phyloP scores from a whole-genome alignment of 345 rosid species.

The Psidium friedrichsthalianum region DNA sequence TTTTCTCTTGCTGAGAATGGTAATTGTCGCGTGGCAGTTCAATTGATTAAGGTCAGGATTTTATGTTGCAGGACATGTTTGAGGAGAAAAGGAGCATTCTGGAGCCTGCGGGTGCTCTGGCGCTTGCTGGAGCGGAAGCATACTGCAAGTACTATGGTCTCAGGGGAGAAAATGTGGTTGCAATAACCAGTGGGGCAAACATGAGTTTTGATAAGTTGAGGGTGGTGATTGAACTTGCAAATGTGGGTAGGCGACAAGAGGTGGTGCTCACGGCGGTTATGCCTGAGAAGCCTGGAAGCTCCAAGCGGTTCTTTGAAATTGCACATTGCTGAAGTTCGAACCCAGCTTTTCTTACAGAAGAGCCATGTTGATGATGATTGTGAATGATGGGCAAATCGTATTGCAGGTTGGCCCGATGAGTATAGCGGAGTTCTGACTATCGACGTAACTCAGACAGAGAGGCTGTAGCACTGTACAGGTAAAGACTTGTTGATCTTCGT shows the following conservation, averaged over 20 bases:
- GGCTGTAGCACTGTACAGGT: constrained; percentile 90
- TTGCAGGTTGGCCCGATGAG: constrained; percentile 73
- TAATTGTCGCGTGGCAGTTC: neutral
- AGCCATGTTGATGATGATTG: neutral
- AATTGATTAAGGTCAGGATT: neutral
- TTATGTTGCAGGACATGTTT: constrained; percentile 68
- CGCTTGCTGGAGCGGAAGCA: constrained; percentile 98
- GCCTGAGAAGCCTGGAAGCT: constrained; percentile 83
- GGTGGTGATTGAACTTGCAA: constrained; percentile 90
- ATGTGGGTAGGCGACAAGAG: constrained; percentile 91
- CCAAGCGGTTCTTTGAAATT: constrained; percentile 68
- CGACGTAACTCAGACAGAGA: constrained; percentile 47
- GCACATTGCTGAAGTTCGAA: constrained; percentile 17
- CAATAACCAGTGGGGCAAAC: constrained; percentile 91
- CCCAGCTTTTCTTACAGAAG: neutral
- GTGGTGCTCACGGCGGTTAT: constrained; percentile 74
- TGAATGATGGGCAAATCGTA: constrained; percentile 5
- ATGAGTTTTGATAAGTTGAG: constrained; percentile 92
- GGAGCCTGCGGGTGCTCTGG: constrained; percentile 97
- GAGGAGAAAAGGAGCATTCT: constrained; percentile 93
- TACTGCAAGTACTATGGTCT: constrained; percentile 84
- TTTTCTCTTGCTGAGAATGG: neutral
- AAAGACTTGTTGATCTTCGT: neutral
- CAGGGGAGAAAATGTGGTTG: constrained; percentile 62
- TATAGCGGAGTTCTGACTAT: constrained; percentile 81